Evolutionary conservation across 1,139 yeast species (phyloP), one percentile per base, ranked within the genome.

Genomic region (Yamadazyma pseudoaaseri): DNA sequence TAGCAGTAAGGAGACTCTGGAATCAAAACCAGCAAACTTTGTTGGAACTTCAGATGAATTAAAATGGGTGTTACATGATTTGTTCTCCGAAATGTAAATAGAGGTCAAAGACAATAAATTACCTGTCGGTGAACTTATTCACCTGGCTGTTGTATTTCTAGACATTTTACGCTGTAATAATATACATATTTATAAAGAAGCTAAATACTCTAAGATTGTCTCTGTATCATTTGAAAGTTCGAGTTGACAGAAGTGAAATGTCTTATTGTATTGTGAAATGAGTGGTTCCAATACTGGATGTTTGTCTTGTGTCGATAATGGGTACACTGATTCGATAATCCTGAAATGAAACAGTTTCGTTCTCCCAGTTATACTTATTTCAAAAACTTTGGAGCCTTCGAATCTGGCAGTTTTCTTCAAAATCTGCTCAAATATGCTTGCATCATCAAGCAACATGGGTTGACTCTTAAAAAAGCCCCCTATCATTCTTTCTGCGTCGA

Each of bases 41-140:
- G 60, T 76, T 25, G 90, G 90, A 5, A 68, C 81, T 0, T 70
- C 76, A 16, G 84, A 81, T 42, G 94, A 84, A 51, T 61, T 84
- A 42, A 77, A 79, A 46, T 79, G 87, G 85, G 65, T 83, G 34
- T 67, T 84, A 28, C 81, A 79, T 57, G 90, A 82, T 42, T 58
- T 70, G 40, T 53, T 65, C 9, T 52, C 68, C 12, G 58, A 67
- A 5, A 60, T 62, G 60, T 64, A 51, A 52, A 24, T 8, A 25
- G n/a, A 22, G n/a, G 25, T 9, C 20, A 18, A 18, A 18, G 20
- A 18, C n/a, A n/a, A n/a, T n/a, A n/a, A n/a, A n/a, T n/a, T n/a
- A n/a, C n/a, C n/a, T n/a, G n/a, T n/a, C n/a, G n/a, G n/a, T n/a
- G n/a, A n/a, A n/a, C n/a, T n/a, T n/a, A n/a, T n/a, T n/a, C n/a